phyloP scores from a whole-genome alignment of 208 protist species.

The Naegleria lovaniensis region DNA sequence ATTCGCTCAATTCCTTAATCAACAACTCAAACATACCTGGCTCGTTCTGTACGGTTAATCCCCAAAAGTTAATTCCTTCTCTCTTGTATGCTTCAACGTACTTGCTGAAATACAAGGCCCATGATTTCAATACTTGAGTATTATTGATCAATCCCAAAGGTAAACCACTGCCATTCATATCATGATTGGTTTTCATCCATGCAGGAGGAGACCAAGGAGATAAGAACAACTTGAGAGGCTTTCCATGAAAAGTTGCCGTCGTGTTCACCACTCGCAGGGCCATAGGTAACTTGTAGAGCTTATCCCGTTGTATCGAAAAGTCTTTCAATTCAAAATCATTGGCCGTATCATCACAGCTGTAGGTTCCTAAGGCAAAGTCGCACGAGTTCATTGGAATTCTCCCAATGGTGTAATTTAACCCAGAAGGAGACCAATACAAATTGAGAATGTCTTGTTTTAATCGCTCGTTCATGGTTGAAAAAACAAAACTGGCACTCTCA shows the following conservation, averaged over 20 bases:
- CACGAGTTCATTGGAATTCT: conserved; percentile 33
- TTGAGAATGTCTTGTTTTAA: conserved; percentile 14
- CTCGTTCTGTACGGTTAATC: conserved; percentile 48
- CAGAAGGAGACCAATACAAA: neutral
- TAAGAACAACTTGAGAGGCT: conserved; percentile 16
- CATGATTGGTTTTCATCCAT: conserved; percentile 39
- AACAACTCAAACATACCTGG: conserved; percentile 29
- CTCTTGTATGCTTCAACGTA: conserved; percentile 13
- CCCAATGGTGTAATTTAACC: conserved; percentile 27
- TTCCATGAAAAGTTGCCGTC: neutral
- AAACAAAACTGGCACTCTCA: conserved; percentile 22
- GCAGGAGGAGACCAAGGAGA: conserved; percentile 35
- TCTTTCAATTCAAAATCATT: conserved; percentile 31
- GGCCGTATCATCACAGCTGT: conserved; percentile 29
- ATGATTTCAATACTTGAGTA: neutral
- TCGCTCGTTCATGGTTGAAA: neutral
- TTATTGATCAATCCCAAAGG: conserved; percentile 23
- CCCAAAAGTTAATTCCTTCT: conserved; percentile 35
- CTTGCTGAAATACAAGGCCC: neutral
- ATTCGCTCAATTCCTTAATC: too few species aligned
- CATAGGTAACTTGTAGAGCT: conserved; percentile 14
- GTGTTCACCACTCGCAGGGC: neutral
- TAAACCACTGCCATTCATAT: conserved; percentile 30
- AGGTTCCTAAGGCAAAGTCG: conserved; percentile 32
- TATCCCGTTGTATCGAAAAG: conserved; percentile 26